Conservation (phyloP, 768 basidiomycete genomes). For the Lactifluus subvellereus region DNA sequence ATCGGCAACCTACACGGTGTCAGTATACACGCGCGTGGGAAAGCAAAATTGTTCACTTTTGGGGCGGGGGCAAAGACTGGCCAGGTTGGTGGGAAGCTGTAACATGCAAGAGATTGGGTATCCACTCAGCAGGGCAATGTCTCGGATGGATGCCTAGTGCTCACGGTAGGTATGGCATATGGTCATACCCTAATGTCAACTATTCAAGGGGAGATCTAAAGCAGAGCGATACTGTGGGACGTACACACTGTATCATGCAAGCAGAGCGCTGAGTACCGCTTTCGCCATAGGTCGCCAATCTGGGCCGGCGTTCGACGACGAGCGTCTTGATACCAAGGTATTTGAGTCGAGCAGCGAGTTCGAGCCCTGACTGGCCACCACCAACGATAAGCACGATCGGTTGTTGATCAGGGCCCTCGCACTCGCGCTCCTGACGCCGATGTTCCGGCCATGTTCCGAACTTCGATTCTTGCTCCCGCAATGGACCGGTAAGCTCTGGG, state of each 20-base stretch:
- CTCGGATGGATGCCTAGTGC: not conserved
- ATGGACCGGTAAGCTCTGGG: constrained; percentile 37
- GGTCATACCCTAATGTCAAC: constrained; percentile 41
- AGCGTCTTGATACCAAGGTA: constrained; percentile 43
- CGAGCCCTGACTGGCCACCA: constrained; percentile 50
- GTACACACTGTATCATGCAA: constrained; percentile 64
- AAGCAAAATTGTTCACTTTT: constrained; percentile 25
- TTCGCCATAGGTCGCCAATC: constrained; percentile 62
- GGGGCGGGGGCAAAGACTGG: constrained; percentile 30
- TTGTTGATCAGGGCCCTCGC: constrained; percentile 34
- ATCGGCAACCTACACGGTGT: constrained; percentile 45
- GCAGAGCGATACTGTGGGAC: constrained; percentile 27
- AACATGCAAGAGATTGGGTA: no score
- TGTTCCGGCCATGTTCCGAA: constrained; percentile 41
- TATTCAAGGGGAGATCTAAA: constrained; percentile 4
- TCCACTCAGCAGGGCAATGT: not conserved
- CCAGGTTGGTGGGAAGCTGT: constrained; percentile 34
- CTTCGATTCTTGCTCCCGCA: constrained; percentile 32
- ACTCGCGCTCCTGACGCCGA: constrained; percentile 35
- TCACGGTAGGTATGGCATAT: constrained; percentile 43
- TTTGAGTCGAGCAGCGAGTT: constrained; percentile 55
- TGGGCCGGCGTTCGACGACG: constrained; percentile 54
- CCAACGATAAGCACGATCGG: constrained; percentile 50
- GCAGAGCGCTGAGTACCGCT: constrained; percentile 60
- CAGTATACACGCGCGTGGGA: not conserved